Evolutionary conservation across 306 rosid genomes (phyloP).

Genomic region (Rosa chinensis): DNA sequence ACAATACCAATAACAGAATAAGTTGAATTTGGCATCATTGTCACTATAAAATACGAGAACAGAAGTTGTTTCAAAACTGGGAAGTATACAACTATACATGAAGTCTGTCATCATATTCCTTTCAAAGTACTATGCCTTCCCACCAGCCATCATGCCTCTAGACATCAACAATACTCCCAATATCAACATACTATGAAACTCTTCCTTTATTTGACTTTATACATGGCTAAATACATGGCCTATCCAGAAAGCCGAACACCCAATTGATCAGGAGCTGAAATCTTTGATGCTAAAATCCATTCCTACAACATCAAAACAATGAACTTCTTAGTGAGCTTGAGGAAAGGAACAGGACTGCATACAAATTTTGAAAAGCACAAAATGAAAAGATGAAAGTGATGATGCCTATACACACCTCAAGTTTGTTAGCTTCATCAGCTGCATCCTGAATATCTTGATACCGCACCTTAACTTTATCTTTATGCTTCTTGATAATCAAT

Average conservation of each 20-base stretch:
- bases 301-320: slow-evolving; percentile 46
- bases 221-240: slow-evolving; percentile 60
- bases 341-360: not conserved
- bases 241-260: slow-evolving; percentile 46
- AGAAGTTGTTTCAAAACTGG: slow-evolving; percentile 49
- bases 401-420: slow-evolving; percentile 48
- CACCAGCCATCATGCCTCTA: slow-evolving; percentile 98
- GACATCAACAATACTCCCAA: slow-evolving; percentile 71
- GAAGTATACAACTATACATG: slow-evolving; percentile 75
- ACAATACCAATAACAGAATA: not conserved
- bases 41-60: not conserved
- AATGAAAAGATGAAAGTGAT: not conserved
- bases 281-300: slow-evolving; percentile 70
- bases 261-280: slow-evolving; percentile 53
- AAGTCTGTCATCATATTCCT: slow-evolving; percentile 44
- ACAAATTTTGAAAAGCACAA: not conserved
- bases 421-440: slow-evolving; percentile 60
- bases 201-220: slow-evolving; percentile 29
- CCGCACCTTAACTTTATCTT: slow-evolving; percentile 75
- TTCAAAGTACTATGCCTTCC: slow-evolving; percentile 77
- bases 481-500: slow-evolving; percentile 54
- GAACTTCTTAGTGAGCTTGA: not conserved
- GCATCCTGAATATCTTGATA: slow-evolving; percentile 79
- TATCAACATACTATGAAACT: slow-evolving; percentile 36
- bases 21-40: not conserved